A percentile compares a stretch with the other conserved stretches of the same genome.
phyloP scores from a whole-genome alignment of 352 stramenopile genomes.

The Elongisporangium anandrum region DNA sequence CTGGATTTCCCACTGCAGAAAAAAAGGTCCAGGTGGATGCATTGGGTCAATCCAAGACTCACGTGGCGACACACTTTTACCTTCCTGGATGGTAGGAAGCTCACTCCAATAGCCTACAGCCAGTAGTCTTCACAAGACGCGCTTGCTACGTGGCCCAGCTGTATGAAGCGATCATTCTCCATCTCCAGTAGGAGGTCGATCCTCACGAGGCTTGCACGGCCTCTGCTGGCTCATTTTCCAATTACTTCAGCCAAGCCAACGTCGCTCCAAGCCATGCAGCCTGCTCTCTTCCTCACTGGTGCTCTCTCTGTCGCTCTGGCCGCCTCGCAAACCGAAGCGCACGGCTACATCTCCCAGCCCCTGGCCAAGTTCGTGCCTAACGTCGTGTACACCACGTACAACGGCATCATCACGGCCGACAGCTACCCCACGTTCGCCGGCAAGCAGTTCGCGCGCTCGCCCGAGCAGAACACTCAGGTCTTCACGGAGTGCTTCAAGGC shows the following conservation, averaged over 20 bases:
- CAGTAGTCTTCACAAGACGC: neutral
- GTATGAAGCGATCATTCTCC: neutral
- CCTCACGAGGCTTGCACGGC: too few relatives aligned
- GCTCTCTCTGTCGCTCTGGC: neutral
- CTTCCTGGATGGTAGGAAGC: too few relatives aligned
- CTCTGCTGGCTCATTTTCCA: neutral
- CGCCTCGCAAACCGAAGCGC: slow-evolving; percentile 1
- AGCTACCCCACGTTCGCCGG: neutral
- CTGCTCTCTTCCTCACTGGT: neutral
- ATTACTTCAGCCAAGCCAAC: too few relatives aligned
- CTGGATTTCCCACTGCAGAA: neutral
- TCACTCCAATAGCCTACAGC: too few relatives aligned
- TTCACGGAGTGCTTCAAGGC: neutral
- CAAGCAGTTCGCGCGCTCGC: neutral
- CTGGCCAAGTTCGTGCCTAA: slow-evolving; percentile 6
- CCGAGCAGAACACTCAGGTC: neutral
- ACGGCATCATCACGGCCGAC: neutral
- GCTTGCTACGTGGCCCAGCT: neutral
- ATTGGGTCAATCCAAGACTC: neutral
- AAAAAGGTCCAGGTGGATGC: neutral
- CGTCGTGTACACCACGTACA: neutral
- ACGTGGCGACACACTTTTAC: neutral
- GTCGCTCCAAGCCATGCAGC: neutral
- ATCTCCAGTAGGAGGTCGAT: too few relatives aligned
- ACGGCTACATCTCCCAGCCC: slow-evolving; percentile 14